phyloP scores from a whole-genome alignment of 2,329 filamentous ascomycete genomes.

The Pestalotiopsis fici region DNA sequence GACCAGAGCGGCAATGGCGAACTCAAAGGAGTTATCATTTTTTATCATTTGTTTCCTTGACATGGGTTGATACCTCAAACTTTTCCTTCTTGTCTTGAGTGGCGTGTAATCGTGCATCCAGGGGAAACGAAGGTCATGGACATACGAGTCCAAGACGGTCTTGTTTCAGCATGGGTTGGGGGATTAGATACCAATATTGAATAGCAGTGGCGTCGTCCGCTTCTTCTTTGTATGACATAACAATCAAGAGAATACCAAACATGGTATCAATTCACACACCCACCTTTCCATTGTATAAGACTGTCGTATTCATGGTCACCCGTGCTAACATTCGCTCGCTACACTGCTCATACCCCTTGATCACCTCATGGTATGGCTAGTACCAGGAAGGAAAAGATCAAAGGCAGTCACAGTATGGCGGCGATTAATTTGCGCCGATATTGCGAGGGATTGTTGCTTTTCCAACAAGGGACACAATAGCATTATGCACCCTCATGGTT shows the following conservation, averaged over 20 bases:
- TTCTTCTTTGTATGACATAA: conserved; percentile 9
- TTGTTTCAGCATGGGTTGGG: background rate
- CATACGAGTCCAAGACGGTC: background rate
- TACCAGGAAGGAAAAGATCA: too few species aligned
- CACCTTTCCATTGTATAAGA: background rate
- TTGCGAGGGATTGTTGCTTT: too few species aligned
- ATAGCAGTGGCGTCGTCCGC: background rate
- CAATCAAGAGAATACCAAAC: background rate
- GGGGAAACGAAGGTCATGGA: background rate
- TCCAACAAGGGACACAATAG: background rate
- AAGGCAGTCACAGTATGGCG: too few species aligned
- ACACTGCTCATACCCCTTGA: too few species aligned
- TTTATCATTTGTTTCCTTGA: conserved; percentile 10
- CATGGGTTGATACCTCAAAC: background rate
- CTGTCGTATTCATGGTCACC: background rate
- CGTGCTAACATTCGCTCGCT: too few species aligned
- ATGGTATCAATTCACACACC: background rate
- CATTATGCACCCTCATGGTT: background rate
- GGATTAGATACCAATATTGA: conserved; percentile 1
- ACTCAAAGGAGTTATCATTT: conserved; percentile 16
- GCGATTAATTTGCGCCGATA: too few species aligned
- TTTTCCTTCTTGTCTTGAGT: conserved; percentile 7
- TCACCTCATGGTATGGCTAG: too few species aligned
- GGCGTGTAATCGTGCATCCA: background rate
- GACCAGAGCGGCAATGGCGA: conserved; percentile 15